Percentiles rank a stretch among this genome's conserved stretches.
Conservation (phyloP, 495 filamentous ascomycete genomes). For the Pseudomonodictys pantanalensis region DNA sequence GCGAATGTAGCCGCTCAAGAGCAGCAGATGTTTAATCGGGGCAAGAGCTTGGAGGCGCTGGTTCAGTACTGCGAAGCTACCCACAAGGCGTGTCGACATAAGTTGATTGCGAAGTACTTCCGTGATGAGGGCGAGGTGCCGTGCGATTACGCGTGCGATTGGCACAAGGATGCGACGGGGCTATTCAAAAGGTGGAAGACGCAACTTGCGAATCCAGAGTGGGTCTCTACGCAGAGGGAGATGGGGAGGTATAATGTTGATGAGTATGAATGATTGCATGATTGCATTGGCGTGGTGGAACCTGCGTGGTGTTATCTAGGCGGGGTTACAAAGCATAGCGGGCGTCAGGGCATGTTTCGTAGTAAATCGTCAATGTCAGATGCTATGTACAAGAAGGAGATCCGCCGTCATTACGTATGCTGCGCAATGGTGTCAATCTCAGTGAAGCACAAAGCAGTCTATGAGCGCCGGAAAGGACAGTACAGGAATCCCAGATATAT, state of each 20-base stretch:
- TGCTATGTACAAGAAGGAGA: too few species aligned
- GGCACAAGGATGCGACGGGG: slow-evolving; percentile 68
- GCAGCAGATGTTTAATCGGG: slow-evolving; percentile 48
- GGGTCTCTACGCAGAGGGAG: slow-evolving; percentile 68
- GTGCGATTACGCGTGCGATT: slow-evolving; percentile 88
- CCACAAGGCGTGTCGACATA: slow-evolving; percentile 69
- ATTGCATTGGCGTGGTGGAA: too few species aligned
- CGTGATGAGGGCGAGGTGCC: slow-evolving; percentile 59
- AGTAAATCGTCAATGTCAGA: too few species aligned
- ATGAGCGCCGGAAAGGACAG: too few species aligned
- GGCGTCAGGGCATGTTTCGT: too few species aligned
- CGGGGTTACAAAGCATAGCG: too few species aligned
- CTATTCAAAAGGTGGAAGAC: slow-evolving; percentile 62
- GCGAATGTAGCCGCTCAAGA: slow-evolving; percentile 41
- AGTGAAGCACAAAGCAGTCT: too few species aligned
- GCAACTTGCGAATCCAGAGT: slow-evolving; percentile 68
- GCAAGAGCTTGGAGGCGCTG: slow-evolving; percentile 48
- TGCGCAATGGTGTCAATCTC: too few species aligned
- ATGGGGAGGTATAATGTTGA: slow-evolving; percentile 45
- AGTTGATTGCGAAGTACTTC: slow-evolving; percentile 76
- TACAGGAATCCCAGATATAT: too few species aligned
- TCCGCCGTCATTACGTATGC: too few species aligned
- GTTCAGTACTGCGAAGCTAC: slow-evolving; percentile 79
- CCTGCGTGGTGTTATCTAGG: too few species aligned
- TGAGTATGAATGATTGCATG: slow-evolving; percentile 36